Base-by-base conservation (phyloP, 75 land plant genomes). In the Cupressus sempervirens region DNA sequence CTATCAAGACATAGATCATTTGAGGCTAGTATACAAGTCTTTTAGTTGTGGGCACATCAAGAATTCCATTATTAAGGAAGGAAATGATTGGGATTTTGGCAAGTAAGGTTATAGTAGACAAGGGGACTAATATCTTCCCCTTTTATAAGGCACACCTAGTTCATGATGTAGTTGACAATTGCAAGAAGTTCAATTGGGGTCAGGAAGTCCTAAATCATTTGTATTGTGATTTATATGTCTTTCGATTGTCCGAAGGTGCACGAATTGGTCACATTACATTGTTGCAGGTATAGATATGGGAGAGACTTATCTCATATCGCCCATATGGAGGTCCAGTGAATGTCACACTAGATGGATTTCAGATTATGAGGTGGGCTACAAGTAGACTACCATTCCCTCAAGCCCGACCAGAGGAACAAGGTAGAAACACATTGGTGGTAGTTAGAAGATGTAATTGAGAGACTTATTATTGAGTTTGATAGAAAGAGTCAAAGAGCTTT, bases 391-490 rank as follows among this genome's bases (percentile, higher is more conserved):
- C 67, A 4, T 62, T 62, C n/a, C 67, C 67, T 26, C 67, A 62
- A 1, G 1, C 26, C 67, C 67, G 67, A 62, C 29, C 67, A 62
- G 29, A 62, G 67, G 67, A 62, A 7, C n/a, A 29, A 62, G 67
- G 67, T 62, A 62, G 67, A 62, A 26, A 62, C 67, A 62, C 67
- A 7, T 62, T 62, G n/a, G 67, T 62, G 67, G 67, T n/a, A 98
- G 43, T 86, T 98, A 58, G 95, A 98, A 84, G 98, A 98, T 87
- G 91, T 88, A 62, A 91, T 98, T 53, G 98, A 98, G 87, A 94
- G 92, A 86, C 96, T 93, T 40, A 93, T 98, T 76, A 76, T 90
- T 84, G 99, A 98, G 85, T 98, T 98, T 90, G 99, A 98, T 84
- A 88, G 99, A 74, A 98, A 98, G 90, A 98, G 96, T 84, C 87